Evolutionary conservation across 495 filamentous ascomycete genomes (phyloP), one percentile per base, ranked within the genome.

Genomic region (Aspergillus homomorphus): DNA sequence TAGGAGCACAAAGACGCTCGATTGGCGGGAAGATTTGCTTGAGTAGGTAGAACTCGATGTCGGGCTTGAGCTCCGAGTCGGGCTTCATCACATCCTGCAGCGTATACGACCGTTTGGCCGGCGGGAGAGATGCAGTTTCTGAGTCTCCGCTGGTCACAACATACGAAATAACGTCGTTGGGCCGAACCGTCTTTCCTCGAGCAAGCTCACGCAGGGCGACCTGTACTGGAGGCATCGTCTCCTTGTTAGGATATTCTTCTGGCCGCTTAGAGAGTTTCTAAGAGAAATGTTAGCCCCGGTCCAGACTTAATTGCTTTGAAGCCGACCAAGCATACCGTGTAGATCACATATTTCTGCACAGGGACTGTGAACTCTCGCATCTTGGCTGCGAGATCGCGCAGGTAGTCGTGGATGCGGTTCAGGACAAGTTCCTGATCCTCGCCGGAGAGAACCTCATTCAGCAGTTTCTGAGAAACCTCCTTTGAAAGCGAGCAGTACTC

Each of bases 21-120:
- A 98, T 96, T 2, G 95, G 94, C 6, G 94, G 94, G 75, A 98
- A 94, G 53, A 98, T 96, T 69, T 98, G 94, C 77, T 98, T 98
- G 73, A 90, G 85, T 30, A 98, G 84, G 72, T 98, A 98, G 84
- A 93, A 98, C 64, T 98, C 94, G 24, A 95, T 81, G 69, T 97
- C 92, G 28, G 88, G 91, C 62, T 88, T 85, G 3, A 98, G 78
- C 6, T 76, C 87, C 2, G 87, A 87, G 57, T 84, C 84, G 18
- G 84, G 52, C 60, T 92, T 91, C 59, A 89, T 77, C 18, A 97
- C 89, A 67, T 98, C 95, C 60, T 92, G 88, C 14, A 87, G 84
- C 7, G 88, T 84, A 69, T 89, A 92, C 4, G 94, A 92, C 56
- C 95, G 89, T 70, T 95, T 95, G 24, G 94, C 88, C 14, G 89